Evolutionary conservation across 306 rosid genomes (phyloP), one percentile per base, ranked within the genome.

Genomic region (Echinosophora koreensis): DNA sequence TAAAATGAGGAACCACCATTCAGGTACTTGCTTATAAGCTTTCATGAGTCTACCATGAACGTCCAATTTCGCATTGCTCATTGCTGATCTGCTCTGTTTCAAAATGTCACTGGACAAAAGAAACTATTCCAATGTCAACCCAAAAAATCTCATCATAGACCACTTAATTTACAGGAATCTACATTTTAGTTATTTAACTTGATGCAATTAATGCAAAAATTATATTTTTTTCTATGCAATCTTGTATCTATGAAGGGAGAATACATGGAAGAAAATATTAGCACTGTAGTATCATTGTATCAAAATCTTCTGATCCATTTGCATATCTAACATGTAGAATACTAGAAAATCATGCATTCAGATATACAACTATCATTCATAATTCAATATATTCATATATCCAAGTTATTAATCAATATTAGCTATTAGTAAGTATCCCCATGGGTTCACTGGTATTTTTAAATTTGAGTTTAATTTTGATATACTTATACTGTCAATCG

Each of bases 1-100:
- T 80, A 96, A 54, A 72, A 83, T 67, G 12, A 89, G 90, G 87
- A 91, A 96, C 99, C 99, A 96, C 98, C 98, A 96, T 74, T 92
- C 87, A 49, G 99, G 99, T 79, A 96, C 99, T 83, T 84, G 89
- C 74, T 92, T 96, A 81, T 96, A 96, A 16, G 80, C 88, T 78
- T 84, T 77, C 99, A 96, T 96, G 49, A 96, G 90, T 86, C 77
- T 92, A 6, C 90, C 94, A 83, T 92, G 99, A 14, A 96, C 86
- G 68, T 96, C 99, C 68, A 88, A 9, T 74, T 91, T 92, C 39
- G 12, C 89, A 4, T 84, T 92, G 72, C 81, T 59, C 86, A 91
- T 77, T 41, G 97, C 99, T 9, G 90, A 88, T 77, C 80, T 86
- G 73, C 99, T 96, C 79, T 96, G 98, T 80, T 74, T 92, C 90